These are phyloP conservation scores for Arthroderma sp. DNA, from an alignment of 2,329 filamentous ascomycete species.

Conservation along the genomic window DNA sequence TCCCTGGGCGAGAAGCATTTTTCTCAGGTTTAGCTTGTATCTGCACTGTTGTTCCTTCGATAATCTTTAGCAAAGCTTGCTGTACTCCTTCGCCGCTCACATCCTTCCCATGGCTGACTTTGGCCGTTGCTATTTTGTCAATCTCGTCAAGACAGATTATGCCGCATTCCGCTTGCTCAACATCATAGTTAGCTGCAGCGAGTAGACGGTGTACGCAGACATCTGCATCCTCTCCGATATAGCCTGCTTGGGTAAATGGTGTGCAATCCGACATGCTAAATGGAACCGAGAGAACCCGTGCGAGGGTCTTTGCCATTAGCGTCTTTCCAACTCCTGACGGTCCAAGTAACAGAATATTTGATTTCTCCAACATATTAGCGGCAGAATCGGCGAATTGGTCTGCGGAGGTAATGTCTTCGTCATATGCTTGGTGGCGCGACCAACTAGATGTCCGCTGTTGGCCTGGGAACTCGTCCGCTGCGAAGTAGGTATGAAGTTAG, in stretches of 20 bases:
- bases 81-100: conserved; percentile 95
- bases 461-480: conserved; percentile 47
- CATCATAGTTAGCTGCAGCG: conserved; percentile 79
- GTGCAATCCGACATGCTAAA: conserved; percentile 95
- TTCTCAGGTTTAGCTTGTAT: conserved; percentile 62
- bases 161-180: conserved; percentile 70
- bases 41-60: conserved; percentile 88
- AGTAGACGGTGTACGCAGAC: conserved; percentile 82
- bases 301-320: conserved; percentile 78
- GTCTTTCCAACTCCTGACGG: conserved; percentile 96
- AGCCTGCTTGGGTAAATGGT: conserved; percentile 88
- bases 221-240: conserved; percentile 97
- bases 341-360: conserved; percentile 79
- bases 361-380: conserved; percentile 77
- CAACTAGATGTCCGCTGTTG: conserved; percentile 41
- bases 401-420: conserved; percentile 15
- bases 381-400: conserved; percentile 38
- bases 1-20: conserved; percentile 24
- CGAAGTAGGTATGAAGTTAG: too few species aligned
- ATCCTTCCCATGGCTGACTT: conserved; percentile 78
- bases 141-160: conserved; percentile 96
- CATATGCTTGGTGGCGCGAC: conserved; percentile 16
- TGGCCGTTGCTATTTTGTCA: conserved; percentile 86
- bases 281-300: conserved; percentile 83
- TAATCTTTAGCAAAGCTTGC: conserved; percentile 86